Percentiles rank a stretch among this genome's conserved stretches.
These are phyloP conservation scores for Wickerhamomyces mucosus DNA, from an alignment of 805 yeast species.

Conservation along the genomic window DNA sequence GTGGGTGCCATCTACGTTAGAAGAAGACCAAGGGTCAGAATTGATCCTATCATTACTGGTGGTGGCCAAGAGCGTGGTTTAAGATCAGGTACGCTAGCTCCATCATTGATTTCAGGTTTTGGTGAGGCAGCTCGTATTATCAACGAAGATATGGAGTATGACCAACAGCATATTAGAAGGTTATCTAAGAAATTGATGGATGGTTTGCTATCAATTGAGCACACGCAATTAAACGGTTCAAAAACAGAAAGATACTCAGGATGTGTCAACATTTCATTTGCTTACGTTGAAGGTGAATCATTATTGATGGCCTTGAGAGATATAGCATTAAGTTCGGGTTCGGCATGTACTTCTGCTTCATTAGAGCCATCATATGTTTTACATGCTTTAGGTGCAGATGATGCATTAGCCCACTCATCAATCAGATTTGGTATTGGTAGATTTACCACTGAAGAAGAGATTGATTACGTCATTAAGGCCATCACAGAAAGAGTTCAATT, in stretches of 20 bases:
- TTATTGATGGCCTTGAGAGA: constrained; percentile 95
- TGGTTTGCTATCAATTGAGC: constrained; percentile 73
- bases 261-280: constrained; percentile 94
- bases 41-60: constrained; percentile 90
- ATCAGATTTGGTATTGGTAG: constrained; percentile 96
- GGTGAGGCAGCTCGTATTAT: constrained; percentile 95
- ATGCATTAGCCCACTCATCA: constrained; percentile 96
- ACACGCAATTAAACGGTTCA: constrained; percentile 87
- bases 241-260: constrained; percentile 70
- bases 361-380: constrained; percentile 95
- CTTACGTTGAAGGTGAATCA: constrained; percentile 97
- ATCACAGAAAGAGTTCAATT: constrained; percentile 83
- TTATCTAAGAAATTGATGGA: constrained; percentile 66
- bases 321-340: constrained; percentile 91
- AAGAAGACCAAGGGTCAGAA: constrained; percentile 96
- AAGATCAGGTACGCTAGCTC: constrained; percentile 93
- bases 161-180: constrained; percentile 55
- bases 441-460: constrained; percentile 92
- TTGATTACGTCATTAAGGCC: constrained; percentile 87
- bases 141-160: constrained; percentile 63
- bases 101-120: constrained; percentile 92
- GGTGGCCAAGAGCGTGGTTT: constrained; percentile 99
- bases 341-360: constrained; percentile 98
- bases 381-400: constrained; percentile 96
- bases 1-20: constrained; percentile 92